A percentile compares a stretch with the other conserved stretches of the same genome.
Evolutionary conservation across 192 early-diverging fungal species (phyloP).

Genomic region (Jimgerdemannia lactiflua): DNA sequence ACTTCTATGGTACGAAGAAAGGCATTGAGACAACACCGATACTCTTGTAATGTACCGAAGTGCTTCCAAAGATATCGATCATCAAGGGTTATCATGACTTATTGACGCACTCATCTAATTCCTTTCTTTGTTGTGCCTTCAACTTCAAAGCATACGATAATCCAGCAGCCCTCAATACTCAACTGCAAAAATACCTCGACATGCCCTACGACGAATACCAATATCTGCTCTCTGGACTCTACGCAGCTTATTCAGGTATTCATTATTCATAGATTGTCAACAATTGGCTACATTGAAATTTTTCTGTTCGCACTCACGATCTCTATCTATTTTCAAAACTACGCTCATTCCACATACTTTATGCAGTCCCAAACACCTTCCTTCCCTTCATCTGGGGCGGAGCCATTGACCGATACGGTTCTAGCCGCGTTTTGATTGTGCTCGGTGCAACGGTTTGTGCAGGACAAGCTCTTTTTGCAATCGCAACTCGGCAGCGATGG

Average conservation of each 20-base stretch:
- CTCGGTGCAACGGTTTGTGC: conserved; percentile 45
- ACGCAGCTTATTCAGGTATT: conserved; percentile 11
- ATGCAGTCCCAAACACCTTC: conserved; percentile 35
- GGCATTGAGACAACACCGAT: too few species aligned
- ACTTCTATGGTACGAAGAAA: conserved; percentile 24
- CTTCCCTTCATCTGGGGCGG: conserved; percentile 38
- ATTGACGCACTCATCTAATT: background rate
- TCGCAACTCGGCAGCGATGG: conserved; percentile 42
- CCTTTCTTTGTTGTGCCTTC: too few species aligned
- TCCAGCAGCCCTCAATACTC: conserved; percentile 29
- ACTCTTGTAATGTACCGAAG: too few species aligned
- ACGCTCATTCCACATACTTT: conserved; percentile 9
- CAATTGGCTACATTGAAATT: too few species aligned
- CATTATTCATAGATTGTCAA: too few species aligned
- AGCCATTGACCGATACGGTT: conserved; percentile 52
- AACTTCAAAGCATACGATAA: too few species aligned
- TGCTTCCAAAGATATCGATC: too few species aligned
- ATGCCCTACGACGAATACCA: conserved; percentile 33
- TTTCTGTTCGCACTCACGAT: too few species aligned
- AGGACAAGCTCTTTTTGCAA: conserved; percentile 62
- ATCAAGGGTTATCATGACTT: too few species aligned
- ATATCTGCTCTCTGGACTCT: conserved; percentile 43
- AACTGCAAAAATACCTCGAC: conserved; percentile 34
- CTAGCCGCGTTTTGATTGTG: conserved; percentile 43
- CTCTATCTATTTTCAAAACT: too few species aligned